phyloP scores from a whole-genome alignment of 768 basidiomycete genomes.

The Suillus fuscotomentosus region DNA sequence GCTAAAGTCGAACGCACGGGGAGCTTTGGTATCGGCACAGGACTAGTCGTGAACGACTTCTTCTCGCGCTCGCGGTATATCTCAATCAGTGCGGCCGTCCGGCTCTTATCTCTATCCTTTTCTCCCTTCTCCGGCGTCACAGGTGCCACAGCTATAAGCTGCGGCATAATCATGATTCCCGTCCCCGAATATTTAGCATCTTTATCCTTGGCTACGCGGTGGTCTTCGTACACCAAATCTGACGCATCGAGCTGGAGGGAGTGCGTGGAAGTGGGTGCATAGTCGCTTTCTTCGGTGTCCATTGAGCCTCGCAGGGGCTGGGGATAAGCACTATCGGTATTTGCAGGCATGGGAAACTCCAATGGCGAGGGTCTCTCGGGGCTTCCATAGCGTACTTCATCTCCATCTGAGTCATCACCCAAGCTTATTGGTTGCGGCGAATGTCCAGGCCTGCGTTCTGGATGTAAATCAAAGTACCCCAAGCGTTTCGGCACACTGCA shows the following conservation, averaged over 20 bases:
- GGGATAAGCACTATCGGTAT: constrained; percentile 9
- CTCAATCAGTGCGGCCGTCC: constrained; percentile 78
- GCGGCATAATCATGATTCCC: constrained; percentile 30
- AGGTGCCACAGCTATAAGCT: constrained; percentile 7
- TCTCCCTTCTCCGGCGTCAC: constrained; percentile 19
- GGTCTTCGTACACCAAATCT: constrained; percentile 25
- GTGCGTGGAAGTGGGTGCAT: constrained; percentile 28
- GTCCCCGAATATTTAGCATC: constrained; percentile 24
- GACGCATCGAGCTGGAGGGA: constrained; percentile 27
- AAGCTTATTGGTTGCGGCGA: constrained; percentile 13
- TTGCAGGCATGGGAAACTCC: constrained; percentile 3
- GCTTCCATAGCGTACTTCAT: constrained; percentile 32
- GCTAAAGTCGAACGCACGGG: constrained; percentile 31
- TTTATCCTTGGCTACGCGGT: constrained; percentile 18
- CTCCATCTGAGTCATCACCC: constrained; percentile 34
- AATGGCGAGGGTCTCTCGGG: constrained; percentile 16
- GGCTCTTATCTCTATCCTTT: constrained; percentile 41
- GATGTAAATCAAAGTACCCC: constrained; percentile 80
- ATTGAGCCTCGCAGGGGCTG: constrained; percentile 30
- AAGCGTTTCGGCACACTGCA: constrained; percentile 32
- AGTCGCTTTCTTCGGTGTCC: constrained; percentile 33
- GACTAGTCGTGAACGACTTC: constrained; percentile 23
- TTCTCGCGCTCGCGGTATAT: constrained; percentile 79
- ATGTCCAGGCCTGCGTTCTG: constrained; percentile 54
- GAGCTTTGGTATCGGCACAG: constrained; percentile 28